A percentile compares a stretch with the other conserved stretches of the same genome.
phyloP scores from a whole-genome alignment of 1,284 basidiomycete species.

The Cryptococcus sp. region DNA sequence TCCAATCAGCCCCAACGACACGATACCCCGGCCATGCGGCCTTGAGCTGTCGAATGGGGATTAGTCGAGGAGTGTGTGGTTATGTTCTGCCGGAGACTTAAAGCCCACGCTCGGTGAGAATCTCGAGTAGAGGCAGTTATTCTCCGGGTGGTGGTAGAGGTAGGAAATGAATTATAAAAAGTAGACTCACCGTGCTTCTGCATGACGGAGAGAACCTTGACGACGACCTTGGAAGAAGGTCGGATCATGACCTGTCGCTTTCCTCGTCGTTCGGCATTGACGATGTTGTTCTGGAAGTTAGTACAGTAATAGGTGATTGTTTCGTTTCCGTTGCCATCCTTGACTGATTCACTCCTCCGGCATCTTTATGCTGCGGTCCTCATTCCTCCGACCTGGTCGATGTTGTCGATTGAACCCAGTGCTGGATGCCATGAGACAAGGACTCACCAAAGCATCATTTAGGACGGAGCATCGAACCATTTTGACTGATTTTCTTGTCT shows the following conservation, averaged over 20 bases:
- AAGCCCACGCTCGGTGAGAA: conserved; percentile 48
- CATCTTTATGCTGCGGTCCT: neutral
- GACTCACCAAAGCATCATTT: conserved; percentile 71
- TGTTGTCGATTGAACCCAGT: too few relatives aligned
- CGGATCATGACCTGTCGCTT: conserved; percentile 96
- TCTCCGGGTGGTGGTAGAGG: conserved; percentile 51
- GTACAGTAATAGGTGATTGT: neutral
- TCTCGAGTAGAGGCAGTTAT: conserved; percentile 48
- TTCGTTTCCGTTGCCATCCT: neutral
- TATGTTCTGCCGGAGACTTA: conserved; percentile 48
- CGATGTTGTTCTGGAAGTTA: conserved; percentile 74
- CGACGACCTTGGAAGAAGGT: conserved; percentile 91
- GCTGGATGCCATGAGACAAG: too few relatives aligned
- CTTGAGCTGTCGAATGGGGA: conserved; percentile 33
- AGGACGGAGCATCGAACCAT: conserved; percentile 50
- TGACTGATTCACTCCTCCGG: neutral
- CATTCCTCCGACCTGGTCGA: neutral
- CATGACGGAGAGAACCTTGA: conserved; percentile 95
- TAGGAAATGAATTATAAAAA: conserved; percentile 46
- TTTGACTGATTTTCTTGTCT: conserved; percentile 26
- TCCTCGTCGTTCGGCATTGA: conserved; percentile 96
- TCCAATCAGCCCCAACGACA: conserved; percentile 32
- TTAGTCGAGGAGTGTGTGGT: conserved; percentile 24
- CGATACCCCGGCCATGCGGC: conserved; percentile 43
- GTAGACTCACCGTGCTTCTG: conserved; percentile 83